Evolutionary conservation across 192 early-diverging fungal species (phyloP), one percentile per base, ranked within the genome.

Genomic region (Backusella morwellensis): DNA sequence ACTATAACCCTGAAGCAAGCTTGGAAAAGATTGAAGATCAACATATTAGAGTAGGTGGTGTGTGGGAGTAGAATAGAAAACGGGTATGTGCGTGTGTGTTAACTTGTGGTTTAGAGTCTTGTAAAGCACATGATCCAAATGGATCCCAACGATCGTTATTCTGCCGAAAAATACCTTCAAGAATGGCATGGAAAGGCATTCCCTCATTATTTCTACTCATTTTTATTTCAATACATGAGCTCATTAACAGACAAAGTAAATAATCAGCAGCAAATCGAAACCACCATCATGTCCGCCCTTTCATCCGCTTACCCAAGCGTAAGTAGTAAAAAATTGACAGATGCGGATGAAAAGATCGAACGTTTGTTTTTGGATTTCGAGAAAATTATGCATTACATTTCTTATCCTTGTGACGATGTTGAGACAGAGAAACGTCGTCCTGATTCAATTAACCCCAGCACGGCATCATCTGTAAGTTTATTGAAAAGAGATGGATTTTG

Each of bases 101-200:
- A 34, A 56, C 15, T 19, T 23, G 6, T 44, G 59, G 23, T 77
- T 14, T 68, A 50, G 84, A 86, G 63, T 54, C 73, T 99, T 80
- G 87, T 99, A 8, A 84, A 79, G 73, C 90, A 93, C 75, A 99
- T 99, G 97, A 95, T 97, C 54, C 91, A 94, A 72, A 85, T 94
- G 11, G 91, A 97, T 70, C 95, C 96, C 38, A 80, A 79, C 9
- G 85, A 92, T 66, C 85, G 97, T 41, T 85, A 84, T 35, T 86
- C 91, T 6, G 96, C 96, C 1, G 90, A 91, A 29, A 85, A 87
- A 35, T 98, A 96, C 71, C 81, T 99, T 15, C 77, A 82, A 26
- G 85, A 90, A 70, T 97, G 94, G 95, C 80, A 91, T 29, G 94
- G 90, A 36, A 89, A 80, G n/a, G 90, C 90, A 36, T 95, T 96